These are phyloP conservation scores for Lactuca sativa DNA, from an alignment of 129 eudicot species.

Conservation along the genomic window DNA sequence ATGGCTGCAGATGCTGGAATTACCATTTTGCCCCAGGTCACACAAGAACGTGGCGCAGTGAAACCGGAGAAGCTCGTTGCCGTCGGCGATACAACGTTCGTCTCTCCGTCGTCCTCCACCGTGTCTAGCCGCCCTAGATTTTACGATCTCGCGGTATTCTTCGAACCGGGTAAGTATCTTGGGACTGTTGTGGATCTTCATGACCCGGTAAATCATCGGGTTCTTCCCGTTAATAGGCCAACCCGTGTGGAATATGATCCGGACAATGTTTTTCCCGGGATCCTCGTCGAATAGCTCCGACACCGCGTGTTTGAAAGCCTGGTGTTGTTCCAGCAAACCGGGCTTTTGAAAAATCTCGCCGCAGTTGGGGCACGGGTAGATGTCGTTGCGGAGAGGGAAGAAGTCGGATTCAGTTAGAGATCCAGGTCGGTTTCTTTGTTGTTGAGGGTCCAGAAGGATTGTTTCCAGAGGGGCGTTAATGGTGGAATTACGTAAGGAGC, in stretches of 20 bases:
- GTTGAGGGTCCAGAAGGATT: background rate
- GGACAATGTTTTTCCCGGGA: constrained; percentile 69
- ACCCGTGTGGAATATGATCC: constrained; percentile 75
- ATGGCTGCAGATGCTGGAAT: constrained; percentile 64
- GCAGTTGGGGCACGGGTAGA: constrained; percentile 70
- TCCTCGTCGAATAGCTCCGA: constrained; percentile 76
- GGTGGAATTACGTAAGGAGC: constrained; percentile 24
- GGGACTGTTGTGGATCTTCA: constrained; percentile 72
- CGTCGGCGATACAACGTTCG: constrained; percentile 85
- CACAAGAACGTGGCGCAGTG: constrained; percentile 78
- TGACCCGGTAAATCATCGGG: constrained; percentile 60
- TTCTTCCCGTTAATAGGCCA: constrained; percentile 46
- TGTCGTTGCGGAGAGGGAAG: constrained; percentile 56
- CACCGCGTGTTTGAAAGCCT: constrained; percentile 62
- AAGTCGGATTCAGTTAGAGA: constrained; percentile 30
- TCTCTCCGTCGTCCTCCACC: constrained; percentile 40
- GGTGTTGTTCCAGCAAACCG: constrained; percentile 64
- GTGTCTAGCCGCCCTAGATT: constrained; percentile 48
- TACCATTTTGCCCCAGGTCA: constrained; percentile 72
- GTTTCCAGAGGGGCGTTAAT: background rate
- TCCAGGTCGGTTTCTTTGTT: constrained; percentile 24
- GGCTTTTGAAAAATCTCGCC: constrained; percentile 70
- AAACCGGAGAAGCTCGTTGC: constrained; percentile 81
- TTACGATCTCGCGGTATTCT: constrained; percentile 70
- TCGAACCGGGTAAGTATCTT: constrained; percentile 63